Base-by-base conservation (phyloP, 805 yeast species). In the Barnettozyma populi region DNA sequence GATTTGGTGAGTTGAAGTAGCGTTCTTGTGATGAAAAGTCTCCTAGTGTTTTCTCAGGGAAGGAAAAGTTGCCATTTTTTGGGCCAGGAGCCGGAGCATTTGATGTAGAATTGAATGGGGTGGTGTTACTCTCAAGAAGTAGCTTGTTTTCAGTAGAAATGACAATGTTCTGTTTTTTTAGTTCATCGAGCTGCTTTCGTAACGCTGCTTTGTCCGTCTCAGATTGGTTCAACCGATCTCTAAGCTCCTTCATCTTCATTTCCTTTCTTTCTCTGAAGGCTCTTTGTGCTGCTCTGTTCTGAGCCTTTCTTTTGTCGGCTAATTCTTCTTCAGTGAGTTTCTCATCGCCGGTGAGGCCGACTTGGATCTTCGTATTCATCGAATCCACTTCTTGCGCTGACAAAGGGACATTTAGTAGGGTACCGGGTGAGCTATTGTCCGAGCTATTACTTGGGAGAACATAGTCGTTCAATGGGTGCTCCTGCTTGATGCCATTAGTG, bases 211-310 rank as follows among this genome's bases (percentile, higher is more conserved):
- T 75, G 52, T 80, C 80, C 34, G 60, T 66, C 60, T 84, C 92
- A 37, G 85, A 76, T 49, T 73, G 70, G 16, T 69, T 66, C 51
- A 88, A 66, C 61, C 80, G 80, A 3, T 66, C 66, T 54, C 84
- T 43, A 51, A 92, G 73, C 53, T 89, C 96, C 61, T 80, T 79
- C 81, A 94, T 77, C 61, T 86, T 88, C 45, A 75, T 75, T 66
- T 92, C 98, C 65, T 94, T 92, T 51, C 98, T 79, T 67, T 94
- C 98, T 48, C 98, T 74, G 68, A 89, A 92, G 6, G 98, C 98
- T 47, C 98, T 75, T 68, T 94, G 99, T 14, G 98, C 98, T 3
- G 97, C 97, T 59, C 98, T 77, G 65, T 94, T 92, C 69, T 94
- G 98, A 2, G 97, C 97, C 18, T 96, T 89, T 57, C 99, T 75